These are phyloP conservation scores for Beauveria bassiana DNA, from an alignment of 2,329 filamentous ascomycete species.

Conservation along the genomic window DNA sequence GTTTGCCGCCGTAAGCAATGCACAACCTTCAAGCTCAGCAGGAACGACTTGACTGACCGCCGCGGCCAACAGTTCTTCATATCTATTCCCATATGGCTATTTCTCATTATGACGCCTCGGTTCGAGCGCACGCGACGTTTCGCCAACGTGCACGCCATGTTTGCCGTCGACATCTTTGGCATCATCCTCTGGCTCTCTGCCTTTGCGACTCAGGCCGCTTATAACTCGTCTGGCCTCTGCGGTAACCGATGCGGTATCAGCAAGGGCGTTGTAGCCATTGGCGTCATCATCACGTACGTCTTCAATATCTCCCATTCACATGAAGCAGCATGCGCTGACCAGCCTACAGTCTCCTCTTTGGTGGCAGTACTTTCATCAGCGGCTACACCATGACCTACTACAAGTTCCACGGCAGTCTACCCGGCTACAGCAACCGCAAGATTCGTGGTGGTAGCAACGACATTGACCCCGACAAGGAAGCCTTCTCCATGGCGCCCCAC, in stretches of 20 bases:
- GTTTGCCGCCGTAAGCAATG: slow-evolving; percentile 50
- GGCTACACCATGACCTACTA: slow-evolving; percentile 55
- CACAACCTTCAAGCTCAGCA: neutral
- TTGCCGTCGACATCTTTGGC: slow-evolving; percentile 49
- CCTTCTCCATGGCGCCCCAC: slow-evolving; percentile 60
- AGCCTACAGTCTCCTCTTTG: slow-evolving; percentile 46
- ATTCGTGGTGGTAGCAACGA: slow-evolving; percentile 34
- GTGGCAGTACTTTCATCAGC: slow-evolving; percentile 45
- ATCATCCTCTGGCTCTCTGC: slow-evolving; percentile 58
- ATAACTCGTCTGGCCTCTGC: slow-evolving; percentile 50
- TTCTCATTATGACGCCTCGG: slow-evolving; percentile 56
- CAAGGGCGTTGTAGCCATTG: slow-evolving; percentile 55
- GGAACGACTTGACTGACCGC: slow-evolving; percentile 6
- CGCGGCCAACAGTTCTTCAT: slow-evolving; percentile 50
- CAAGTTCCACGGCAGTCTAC: slow-evolving; percentile 52
- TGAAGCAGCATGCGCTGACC: slow-evolving; percentile 6
- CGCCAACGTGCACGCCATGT: slow-evolving; percentile 55
- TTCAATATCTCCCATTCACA: neutral
- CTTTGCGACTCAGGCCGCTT: slow-evolving; percentile 58
- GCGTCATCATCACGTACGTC: slow-evolving; percentile 55
- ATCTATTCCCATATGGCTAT: slow-evolving; percentile 56
- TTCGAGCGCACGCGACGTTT: slow-evolving; percentile 54
- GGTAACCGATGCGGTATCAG: slow-evolving; percentile 50
- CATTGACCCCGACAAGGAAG: slow-evolving; percentile 62
- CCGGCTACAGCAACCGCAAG: slow-evolving; percentile 49